Evolutionary conservation across 2,329 filamentous ascomycete species (phyloP).

Genomic region (Hysterium pulicare): DNA sequence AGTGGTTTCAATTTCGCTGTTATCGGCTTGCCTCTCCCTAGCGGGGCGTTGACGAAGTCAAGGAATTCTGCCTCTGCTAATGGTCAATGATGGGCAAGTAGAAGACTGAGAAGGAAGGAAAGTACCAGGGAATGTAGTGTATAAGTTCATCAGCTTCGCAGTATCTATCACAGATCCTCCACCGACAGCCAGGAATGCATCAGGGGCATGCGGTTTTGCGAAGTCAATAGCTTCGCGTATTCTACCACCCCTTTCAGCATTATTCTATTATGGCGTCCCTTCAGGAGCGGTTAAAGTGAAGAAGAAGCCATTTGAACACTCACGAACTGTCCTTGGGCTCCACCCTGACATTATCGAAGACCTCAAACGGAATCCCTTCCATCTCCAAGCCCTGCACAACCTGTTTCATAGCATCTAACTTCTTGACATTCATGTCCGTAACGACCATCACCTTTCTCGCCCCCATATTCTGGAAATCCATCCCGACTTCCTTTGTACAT

Average conservation of each 20-base stretch:
- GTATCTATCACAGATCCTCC: constrained; percentile 97
- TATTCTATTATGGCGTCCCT: not conserved
- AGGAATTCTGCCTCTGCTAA: constrained; percentile 76
- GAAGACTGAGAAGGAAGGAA: too few relatives aligned
- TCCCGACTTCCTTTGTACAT: constrained; percentile 91
- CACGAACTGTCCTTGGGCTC: constrained; percentile 95
- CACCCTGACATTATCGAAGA: constrained; percentile 76
- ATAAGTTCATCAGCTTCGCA: constrained; percentile 97
- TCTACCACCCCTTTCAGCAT: constrained; percentile 42
- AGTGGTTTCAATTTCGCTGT: constrained; percentile 68
- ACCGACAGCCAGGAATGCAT: constrained; percentile 88
- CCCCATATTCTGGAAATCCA: constrained; percentile 93
- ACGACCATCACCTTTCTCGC: constrained; percentile 86
- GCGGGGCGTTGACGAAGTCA: constrained; percentile 94
- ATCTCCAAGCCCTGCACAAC: constrained; percentile 74
- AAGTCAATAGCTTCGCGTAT: constrained; percentile 88
- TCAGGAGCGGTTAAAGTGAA: not conserved
- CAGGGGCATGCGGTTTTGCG: constrained; percentile 73
- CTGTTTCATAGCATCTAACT: constrained; percentile 85
- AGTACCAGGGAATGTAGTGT: constrained; percentile 70
- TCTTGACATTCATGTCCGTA: constrained; percentile 78
- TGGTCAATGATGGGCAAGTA: not conserved
- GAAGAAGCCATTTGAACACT: too few relatives aligned
- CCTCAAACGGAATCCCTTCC: constrained; percentile 75
- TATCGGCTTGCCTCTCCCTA: constrained; percentile 79